These are phyloP conservation scores for Pythium chondricola DNA, from an alignment of 352 stramenopile species.

Conservation along the genomic window DNA sequence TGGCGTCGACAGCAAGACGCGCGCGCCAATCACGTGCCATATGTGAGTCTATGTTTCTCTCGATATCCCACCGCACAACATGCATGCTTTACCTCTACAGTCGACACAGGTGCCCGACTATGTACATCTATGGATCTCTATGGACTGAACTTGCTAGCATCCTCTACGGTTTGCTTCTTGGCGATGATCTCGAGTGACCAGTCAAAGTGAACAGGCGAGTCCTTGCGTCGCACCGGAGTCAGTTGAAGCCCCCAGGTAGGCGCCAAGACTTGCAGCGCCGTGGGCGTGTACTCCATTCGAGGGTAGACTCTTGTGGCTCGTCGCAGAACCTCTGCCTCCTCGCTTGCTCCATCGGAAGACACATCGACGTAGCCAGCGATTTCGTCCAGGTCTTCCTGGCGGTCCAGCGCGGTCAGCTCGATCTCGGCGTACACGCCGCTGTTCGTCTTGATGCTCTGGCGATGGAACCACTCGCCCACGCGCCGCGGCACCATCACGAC, in stretches of 20 bases:
- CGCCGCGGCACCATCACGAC: conserved; percentile 62
- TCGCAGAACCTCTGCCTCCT: not conserved
- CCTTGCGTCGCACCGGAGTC: conserved; percentile 6
- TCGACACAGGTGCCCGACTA: no score
- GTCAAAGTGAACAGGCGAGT: conserved; percentile 19
- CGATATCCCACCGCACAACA: not conserved
- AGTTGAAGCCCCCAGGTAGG: conserved; percentile 58
- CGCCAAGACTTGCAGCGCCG: conserved; percentile 38
- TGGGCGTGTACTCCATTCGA: conserved; percentile 28
- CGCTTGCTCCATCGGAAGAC: conserved; percentile 6
- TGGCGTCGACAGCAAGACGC: no score
- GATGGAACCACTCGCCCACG: conserved; percentile 50
- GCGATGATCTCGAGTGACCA: conserved; percentile 51
- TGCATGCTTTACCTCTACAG: no score
- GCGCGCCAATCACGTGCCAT: not conserved
- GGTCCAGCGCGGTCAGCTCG: conserved; percentile 32
- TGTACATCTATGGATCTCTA: no score
- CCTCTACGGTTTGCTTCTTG: conserved; percentile 13
- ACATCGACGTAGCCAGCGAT: conserved; percentile 1
- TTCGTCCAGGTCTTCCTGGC: conserved; percentile 2
- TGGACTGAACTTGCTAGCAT: not conserved
- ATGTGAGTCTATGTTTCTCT: not conserved
- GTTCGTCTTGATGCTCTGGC: conserved; percentile 3
- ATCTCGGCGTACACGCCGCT: conserved; percentile 24
- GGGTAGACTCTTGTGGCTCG: conserved; percentile 25